Evolutionary conservation across 208 protist genomes (phyloP), one percentile per base, ranked within the genome.

Genomic region (Acanthamoeba triangularis): DNA sequence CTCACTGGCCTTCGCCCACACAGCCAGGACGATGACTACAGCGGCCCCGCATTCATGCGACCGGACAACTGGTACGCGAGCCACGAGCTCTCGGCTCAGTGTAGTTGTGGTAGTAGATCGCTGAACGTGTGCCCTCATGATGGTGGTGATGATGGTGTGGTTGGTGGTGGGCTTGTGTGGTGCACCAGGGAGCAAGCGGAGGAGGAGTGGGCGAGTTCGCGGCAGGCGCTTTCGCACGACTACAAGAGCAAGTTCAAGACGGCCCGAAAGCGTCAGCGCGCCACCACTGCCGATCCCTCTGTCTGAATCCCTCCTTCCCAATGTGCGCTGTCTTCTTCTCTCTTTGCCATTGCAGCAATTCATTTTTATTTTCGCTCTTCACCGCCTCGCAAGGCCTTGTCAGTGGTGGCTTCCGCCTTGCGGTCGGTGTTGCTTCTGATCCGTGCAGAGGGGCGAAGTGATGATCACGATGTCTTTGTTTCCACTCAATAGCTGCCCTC

Each of bases 231-330:
- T 13, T 56, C 41, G 25, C 35, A 84, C 41, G 74, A 84, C 74
- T 84, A 84, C 74, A 84, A 84, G 44, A 84, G 44, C 44, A 84
- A 84, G 74, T 52, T 52, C 74, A 84, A 84, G 44, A 84, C 74
- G n/a, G 74, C 74, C 8, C 74, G 74, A 56, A 84, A 84, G 41
- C 74, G 74, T 18, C 74, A 84, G 28, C 74, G 74, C 11, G 74
- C 41, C 44, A 37, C 41, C 41, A 54, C 44, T 3, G 74, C 74
- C 74, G 74, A 84, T 37, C 65, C 65, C 28, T 33, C 65, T 0
- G 30, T 14, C 6, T 74, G 13, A 74, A 2, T 16, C 59, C 20
- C 59, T 37, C 30, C 16, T 11, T 7, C 1, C 2, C 54, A 25
- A 8, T 28, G 16, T 25, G 54, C 23, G 54, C 54, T 28, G 5